These are phyloP conservation scores for Fonsecaea nubica DNA, from an alignment of 2,329 filamentous ascomycete species.

Conservation along the genomic window DNA sequence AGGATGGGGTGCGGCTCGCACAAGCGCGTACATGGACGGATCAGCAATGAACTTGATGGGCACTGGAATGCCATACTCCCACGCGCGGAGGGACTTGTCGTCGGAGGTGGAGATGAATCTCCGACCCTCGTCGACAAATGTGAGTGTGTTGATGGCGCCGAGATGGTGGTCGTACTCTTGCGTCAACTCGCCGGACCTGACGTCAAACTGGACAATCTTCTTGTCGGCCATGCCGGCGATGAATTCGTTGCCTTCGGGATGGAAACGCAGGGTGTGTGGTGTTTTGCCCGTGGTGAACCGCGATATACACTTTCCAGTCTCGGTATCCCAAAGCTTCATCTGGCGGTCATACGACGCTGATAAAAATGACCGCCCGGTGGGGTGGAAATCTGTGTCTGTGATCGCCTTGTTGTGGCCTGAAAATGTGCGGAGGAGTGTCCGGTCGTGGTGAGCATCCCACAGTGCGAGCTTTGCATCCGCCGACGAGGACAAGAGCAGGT, in stretches of 20 bases:
- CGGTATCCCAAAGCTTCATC: constrained; percentile 98
- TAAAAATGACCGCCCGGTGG: constrained; percentile 81
- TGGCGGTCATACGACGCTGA: constrained; percentile 91
- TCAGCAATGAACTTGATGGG: constrained; percentile 99
- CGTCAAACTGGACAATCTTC: constrained; percentile 98
- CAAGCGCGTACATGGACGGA: constrained; percentile 97
- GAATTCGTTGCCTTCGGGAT: constrained; percentile 88
- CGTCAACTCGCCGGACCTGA: constrained; percentile 77
- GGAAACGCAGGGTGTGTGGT: constrained; percentile 92
- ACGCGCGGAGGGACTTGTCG: constrained; percentile 92
- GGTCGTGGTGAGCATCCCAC: constrained; percentile 91
- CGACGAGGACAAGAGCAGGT: constrained; percentile 85
- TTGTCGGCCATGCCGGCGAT: constrained; percentile 97
- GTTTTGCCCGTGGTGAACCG: constrained; percentile 95
- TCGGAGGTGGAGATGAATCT: constrained; percentile 98
- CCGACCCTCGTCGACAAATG: constrained; percentile 90
- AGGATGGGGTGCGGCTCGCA: constrained; percentile 81
- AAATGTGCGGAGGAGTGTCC: constrained; percentile 88
- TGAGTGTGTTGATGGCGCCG: constrained; percentile 96
- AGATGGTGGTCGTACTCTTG: constrained; percentile 99
- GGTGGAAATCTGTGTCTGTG: constrained; percentile 87
- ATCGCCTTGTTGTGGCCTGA: constrained; percentile 88
- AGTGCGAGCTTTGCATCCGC: constrained; percentile 91
- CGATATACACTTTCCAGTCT: constrained; percentile 85
- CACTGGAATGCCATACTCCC: constrained; percentile 98